Evolutionary conservation across 805 yeast genomes (phyloP).

Genomic region (Hanseniaspora meyeri): DNA sequence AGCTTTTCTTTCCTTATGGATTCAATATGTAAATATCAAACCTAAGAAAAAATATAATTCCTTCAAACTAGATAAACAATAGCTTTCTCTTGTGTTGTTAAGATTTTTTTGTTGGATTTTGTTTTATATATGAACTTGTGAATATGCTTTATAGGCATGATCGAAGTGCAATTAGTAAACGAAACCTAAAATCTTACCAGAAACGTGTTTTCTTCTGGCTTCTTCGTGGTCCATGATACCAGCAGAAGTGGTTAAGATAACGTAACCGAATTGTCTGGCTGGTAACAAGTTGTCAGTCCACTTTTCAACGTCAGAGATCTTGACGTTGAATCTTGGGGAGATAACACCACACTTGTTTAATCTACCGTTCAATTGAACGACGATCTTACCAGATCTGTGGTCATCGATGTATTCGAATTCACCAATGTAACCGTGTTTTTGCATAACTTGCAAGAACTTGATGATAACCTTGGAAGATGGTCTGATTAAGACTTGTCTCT

Average conservation of each 20-base stretch:
- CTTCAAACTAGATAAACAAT: conserved; percentile 6
- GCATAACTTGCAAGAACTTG: conserved; percentile 93
- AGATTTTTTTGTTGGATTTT: not conserved
- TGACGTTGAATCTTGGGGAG: conserved; percentile 96
- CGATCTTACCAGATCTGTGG: conserved; percentile 98
- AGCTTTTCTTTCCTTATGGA: conserved; percentile 1
- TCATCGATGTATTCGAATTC: conserved; percentile 97
- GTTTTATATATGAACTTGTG: not conserved
- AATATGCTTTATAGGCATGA: not conserved
- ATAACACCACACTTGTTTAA: conserved; percentile 98
- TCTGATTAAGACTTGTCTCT: conserved; percentile 96
- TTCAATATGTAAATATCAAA: not conserved
- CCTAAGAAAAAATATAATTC: conserved; percentile 1
- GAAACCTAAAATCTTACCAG: conserved; percentile 97
- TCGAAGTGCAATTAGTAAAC: conserved; percentile 51
- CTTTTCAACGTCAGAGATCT: conserved; percentile 88
- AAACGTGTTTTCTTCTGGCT: conserved; percentile 99
- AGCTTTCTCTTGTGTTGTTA: not conserved
- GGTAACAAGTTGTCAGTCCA: conserved; percentile 98
- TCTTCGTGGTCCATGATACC: conserved; percentile 99
- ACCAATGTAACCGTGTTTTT: conserved; percentile 97
- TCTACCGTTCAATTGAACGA: conserved; percentile 94
- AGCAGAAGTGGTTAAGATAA: conserved; percentile 95
- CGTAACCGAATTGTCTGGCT: conserved; percentile 98
- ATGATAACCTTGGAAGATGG: conserved; percentile 97